Percentiles rank a stretch among this genome's conserved stretches.
phyloP scores from a whole-genome alignment of 192 early-diverging fungal genomes.

The Phycomyces blakesleeanus region DNA sequence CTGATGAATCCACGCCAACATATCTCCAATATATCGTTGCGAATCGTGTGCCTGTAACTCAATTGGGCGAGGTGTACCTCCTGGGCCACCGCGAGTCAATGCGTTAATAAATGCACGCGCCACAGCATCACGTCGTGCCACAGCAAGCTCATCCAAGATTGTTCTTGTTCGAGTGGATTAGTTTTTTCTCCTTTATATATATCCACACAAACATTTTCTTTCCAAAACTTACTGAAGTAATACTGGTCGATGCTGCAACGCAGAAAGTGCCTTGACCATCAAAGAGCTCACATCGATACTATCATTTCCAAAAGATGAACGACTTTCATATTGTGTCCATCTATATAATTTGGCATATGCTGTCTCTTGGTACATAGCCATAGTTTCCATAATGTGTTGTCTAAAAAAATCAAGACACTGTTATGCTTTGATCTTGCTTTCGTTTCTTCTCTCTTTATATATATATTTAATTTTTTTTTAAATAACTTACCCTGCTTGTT shows the following conservation, averaged over 20 bases:
- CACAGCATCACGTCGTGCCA: slow-evolving; percentile 63
- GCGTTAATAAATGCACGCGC: slow-evolving; percentile 69
- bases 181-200: not conserved
- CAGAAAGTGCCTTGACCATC: slow-evolving; percentile 61
- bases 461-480: not conserved
- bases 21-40: slow-evolving; percentile 88
- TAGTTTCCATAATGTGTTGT: slow-evolving; percentile 73
- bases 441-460: not conserved
- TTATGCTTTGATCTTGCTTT: not conserved
- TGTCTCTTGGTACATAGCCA: slow-evolving; percentile 64
- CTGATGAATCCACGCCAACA: slow-evolving; percentile 97
- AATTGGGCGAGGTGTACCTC: slow-evolving; percentile 80
- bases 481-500: slow-evolving; percentile 66
- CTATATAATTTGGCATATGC: slow-evolving; percentile 72
- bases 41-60: slow-evolving; percentile 93
- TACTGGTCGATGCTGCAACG: slow-evolving; percentile 66
- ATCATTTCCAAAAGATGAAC: slow-evolving; percentile 57
- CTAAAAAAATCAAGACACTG: slow-evolving; percentile 25
- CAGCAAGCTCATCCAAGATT: slow-evolving; percentile 69
- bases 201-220: not conserved
- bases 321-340: slow-evolving; percentile 71
- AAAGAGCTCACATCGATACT: slow-evolving; percentile 62
- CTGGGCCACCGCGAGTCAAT: slow-evolving; percentile 70
- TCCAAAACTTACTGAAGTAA: slow-evolving; percentile 60
- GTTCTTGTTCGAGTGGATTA: slow-evolving; percentile 38